Conservation (phyloP, 148 eudicot species). For the Fagopyrum tataricum region DNA sequence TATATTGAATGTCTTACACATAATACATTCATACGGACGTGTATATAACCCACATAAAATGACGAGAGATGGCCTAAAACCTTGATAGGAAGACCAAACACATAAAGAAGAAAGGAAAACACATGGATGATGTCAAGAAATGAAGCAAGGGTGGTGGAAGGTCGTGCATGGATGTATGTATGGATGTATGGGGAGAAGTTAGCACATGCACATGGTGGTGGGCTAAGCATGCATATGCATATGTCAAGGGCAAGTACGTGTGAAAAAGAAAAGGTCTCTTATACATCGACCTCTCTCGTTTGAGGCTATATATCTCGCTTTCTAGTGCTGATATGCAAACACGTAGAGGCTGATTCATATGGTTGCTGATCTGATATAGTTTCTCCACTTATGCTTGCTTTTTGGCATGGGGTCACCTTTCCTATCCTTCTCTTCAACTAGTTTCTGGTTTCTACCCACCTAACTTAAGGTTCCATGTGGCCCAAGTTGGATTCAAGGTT, state of each 20-base stretch:
- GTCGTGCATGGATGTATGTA: not conserved
- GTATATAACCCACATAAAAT: too few relatives aligned
- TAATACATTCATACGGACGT: too few relatives aligned
- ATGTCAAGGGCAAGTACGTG: not conserved
- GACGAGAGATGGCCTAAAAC: too few relatives aligned
- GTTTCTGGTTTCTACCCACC: not conserved
- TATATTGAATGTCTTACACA: too few relatives aligned
- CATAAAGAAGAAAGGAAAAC: not conserved
- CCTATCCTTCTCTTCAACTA: not conserved
- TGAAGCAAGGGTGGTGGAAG: not conserved
- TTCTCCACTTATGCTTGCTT: constrained; percentile 7
- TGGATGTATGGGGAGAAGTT: not conserved
- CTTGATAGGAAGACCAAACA: not conserved
- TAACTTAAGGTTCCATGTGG: not conserved
- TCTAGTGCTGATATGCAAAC: not conserved
- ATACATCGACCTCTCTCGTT: not conserved
- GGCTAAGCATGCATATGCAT: not conserved
- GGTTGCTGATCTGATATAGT: not conserved
- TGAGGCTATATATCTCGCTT: not conserved
- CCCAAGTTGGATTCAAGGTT: too few relatives aligned
- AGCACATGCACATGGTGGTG: not conserved
- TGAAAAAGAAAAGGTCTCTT: not conserved
- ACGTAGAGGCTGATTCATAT: constrained; percentile 9
- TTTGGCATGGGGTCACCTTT: not conserved
- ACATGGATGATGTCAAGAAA: constrained; percentile 7